phyloP scores from a whole-genome alignment of 345 rosid species.

The Carallia brachiata region DNA sequence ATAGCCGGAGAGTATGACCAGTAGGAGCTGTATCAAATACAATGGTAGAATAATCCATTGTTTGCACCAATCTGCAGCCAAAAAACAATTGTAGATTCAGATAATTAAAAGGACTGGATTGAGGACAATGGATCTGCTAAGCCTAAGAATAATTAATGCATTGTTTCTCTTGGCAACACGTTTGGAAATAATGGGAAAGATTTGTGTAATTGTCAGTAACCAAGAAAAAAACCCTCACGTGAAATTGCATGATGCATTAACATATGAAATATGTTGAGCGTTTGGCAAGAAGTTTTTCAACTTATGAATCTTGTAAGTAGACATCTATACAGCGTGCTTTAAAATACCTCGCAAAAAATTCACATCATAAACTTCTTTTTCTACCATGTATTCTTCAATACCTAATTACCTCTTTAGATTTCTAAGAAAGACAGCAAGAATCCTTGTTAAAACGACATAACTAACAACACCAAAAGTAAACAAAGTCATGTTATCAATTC shows the following conservation, averaged over 20 bases:
- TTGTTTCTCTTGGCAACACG: background rate
- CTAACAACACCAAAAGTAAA: too few relatives aligned
- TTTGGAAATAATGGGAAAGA: background rate
- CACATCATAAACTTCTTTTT: too few relatives aligned
- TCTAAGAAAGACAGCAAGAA: too few relatives aligned
- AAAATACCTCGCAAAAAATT: too few relatives aligned
- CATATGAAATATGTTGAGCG: too few relatives aligned
- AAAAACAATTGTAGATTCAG: background rate
- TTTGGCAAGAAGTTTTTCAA: background rate
- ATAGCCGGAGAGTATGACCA: constrained; percentile 90
- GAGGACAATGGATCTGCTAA: background rate
- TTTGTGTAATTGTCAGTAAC: background rate
- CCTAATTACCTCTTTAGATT: too few relatives aligned
- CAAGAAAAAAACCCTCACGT: background rate
- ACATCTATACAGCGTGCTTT: too few relatives aligned
- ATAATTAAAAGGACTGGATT: background rate
- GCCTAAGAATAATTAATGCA: background rate
- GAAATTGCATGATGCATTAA: background rate
- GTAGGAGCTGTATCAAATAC: constrained; percentile 99
- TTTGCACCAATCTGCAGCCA: constrained; percentile 81
- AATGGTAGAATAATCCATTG: constrained; percentile 93
- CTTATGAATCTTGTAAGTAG: too few relatives aligned
- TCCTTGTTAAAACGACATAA: background rate
- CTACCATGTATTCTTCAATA: too few relatives aligned
- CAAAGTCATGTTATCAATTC: too few relatives aligned